phyloP scores from a whole-genome alignment of 495 filamentous ascomycete species.

The Diplogelasinospora grovesii region DNA sequence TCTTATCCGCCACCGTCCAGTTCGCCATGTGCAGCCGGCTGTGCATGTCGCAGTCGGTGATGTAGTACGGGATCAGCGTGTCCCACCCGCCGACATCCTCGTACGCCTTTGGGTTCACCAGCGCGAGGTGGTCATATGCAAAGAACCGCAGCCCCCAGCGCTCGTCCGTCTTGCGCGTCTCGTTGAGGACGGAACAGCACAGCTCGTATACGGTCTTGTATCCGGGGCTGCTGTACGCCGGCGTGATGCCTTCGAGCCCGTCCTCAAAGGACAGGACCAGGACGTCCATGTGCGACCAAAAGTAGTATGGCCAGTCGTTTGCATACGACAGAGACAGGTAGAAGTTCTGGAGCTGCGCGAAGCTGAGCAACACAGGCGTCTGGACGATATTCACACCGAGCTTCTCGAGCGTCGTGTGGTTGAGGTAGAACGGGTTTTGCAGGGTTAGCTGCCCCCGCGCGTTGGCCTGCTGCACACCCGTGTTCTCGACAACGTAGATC shows the following conservation, averaged over 20 bases:
- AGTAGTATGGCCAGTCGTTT: slow-evolving; percentile 50
- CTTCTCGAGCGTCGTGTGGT: slow-evolving; percentile 42
- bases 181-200: slow-evolving; percentile 34
- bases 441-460: slow-evolving; percentile 39
- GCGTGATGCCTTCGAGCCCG: slow-evolving; percentile 22
- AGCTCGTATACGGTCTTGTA: slow-evolving; percentile 44
- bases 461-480: slow-evolving; percentile 52
- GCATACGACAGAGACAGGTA: slow-evolving; percentile 48
- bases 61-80: slow-evolving; percentile 53
- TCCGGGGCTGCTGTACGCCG: slow-evolving; percentile 22
- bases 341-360: slow-evolving; percentile 58
- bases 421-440: slow-evolving; percentile 55
- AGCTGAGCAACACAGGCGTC: slow-evolving; percentile 51
- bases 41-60: slow-evolving; percentile 57
- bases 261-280: slow-evolving; percentile 48
- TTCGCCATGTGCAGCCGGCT: slow-evolving; percentile 43
- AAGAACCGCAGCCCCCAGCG: slow-evolving; percentile 50
- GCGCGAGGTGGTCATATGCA: slow-evolving; percentile 51
- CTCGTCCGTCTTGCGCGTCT: slow-evolving; percentile 19
- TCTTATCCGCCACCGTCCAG: slow-evolving; percentile 41
- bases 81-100: slow-evolving; percentile 55
- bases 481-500: slow-evolving; percentile 58
- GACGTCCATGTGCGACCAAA: slow-evolving; percentile 54
- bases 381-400: slow-evolving; percentile 50
- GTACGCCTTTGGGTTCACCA: slow-evolving; percentile 49